Evolutionary conservation across 1,139 yeast species (phyloP), one percentile per base, ranked within the genome.

Genomic region (Blastobotrys elegans): DNA sequence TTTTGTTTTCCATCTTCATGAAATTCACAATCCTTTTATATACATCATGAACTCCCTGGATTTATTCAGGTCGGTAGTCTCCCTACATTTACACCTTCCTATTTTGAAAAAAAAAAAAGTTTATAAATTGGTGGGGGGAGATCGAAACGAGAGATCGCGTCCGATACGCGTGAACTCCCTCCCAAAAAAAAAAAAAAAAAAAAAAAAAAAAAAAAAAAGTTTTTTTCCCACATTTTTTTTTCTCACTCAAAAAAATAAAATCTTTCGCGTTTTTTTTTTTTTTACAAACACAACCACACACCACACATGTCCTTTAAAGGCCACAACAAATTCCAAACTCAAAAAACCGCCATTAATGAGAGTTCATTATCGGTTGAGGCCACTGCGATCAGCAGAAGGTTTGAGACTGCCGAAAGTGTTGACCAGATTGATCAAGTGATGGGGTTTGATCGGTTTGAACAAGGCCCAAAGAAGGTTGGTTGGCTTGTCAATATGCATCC

Each of bases 401-500:
- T 61, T 41, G 63, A 61, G 27, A 54, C 50, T 34, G 60, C 56
- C 11, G 61, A 34, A 46, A 45, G 50, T 21, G 53, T 52, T 11
- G 66, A 64, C 45, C 44, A 51, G 20, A 50, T 88, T 6, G 97
- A 89, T 60, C 64, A 81, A 1, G 64, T 79, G 52, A 87, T 90
- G 89, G 97, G 97, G 7, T 90, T 90, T 63, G 85, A 82, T 33
- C 72, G 94, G 47, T 78, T 76, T 49, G 90, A 84, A 48, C 73
- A 79, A 31, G 89, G 94, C 0, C 84, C 94, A 0, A 71, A 79
- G 40, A 81, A 78, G 57, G 70, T 75, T 2, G 97, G 97, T 27
- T 90, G 97, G 97, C 70, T 90, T 49, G 77, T 84, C 34, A 90
- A 90, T 60, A 87, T 90, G 71, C 70, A 65, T 50, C 71, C 84